These are phyloP conservation scores for Oehlia diaphana DNA, from an alignment of 192 early-diverging fungal genomes.

Conservation along the genomic window DNA sequence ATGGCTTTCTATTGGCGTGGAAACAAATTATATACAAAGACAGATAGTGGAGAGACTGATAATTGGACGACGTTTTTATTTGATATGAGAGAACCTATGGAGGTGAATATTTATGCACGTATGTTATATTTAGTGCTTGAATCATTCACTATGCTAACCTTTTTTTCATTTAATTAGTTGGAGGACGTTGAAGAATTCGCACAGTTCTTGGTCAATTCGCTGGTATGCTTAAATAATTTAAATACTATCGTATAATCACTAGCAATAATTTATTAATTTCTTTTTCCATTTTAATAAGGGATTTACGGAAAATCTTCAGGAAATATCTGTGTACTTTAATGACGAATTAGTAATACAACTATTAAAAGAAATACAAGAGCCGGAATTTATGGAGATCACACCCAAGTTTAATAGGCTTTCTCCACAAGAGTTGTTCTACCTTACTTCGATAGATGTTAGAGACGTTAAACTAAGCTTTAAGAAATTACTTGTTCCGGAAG, in stretches of 20 bases:
- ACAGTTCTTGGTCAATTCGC: conserved; percentile 60
- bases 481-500: conserved; percentile 38
- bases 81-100: conserved; percentile 65
- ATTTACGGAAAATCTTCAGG: conserved; percentile 73
- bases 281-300: conserved; percentile 44
- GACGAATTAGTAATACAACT: conserved; percentile 57
- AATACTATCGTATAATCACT: no score
- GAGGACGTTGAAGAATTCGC: conserved; percentile 64
- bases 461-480: conserved; percentile 58
- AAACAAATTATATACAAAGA: conserved; percentile 84
- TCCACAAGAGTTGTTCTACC: conserved; percentile 71
- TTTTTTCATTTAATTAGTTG: conserved; percentile 1
- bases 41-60: conserved; percentile 50
- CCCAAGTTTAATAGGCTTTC: conserved; percentile 52
- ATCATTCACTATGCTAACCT: background rate
- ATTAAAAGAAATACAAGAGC: conserved; percentile 62
- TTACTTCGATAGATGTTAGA: conserved; percentile 60
- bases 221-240: conserved; percentile 30
- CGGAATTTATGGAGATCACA: conserved; percentile 59
- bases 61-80: conserved; percentile 79
- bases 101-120: conserved; percentile 36
- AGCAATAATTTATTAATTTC: no score
- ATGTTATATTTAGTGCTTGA: no score
- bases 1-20: conserved; percentile 90
- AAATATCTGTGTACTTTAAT: conserved; percentile 67